Percentiles rank a stretch among this genome's conserved stretches.
Evolutionary conservation across 2,329 filamentous ascomycete genomes (phyloP).

Genomic region (Zasmidium cellare): DNA sequence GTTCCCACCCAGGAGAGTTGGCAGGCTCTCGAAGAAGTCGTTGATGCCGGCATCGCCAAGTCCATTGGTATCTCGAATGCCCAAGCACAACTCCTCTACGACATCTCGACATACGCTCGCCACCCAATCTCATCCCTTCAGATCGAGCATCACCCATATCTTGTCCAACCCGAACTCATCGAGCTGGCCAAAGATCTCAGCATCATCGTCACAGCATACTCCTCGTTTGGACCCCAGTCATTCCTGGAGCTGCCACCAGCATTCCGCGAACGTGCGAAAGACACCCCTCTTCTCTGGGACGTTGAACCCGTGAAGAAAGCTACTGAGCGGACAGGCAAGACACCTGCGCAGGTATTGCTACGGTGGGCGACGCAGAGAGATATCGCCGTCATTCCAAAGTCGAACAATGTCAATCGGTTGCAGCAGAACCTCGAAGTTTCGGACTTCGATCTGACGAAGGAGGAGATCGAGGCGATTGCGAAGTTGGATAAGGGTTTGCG

Average conservation of each 20-base stretch:
- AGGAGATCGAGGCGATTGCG: slow-evolving; percentile 11
- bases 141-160: slow-evolving; percentile 16
- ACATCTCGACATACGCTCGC: slow-evolving; percentile 8
- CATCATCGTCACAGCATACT: slow-evolving; percentile 13
- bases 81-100: slow-evolving; percentile 13
- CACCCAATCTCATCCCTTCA: slow-evolving; percentile 8
- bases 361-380: slow-evolving; percentile 13
- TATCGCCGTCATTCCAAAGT: slow-evolving; percentile 16
- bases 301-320: slow-evolving; percentile 9
- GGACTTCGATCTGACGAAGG: slow-evolving; percentile 11
- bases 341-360: slow-evolving; percentile 11
- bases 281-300: slow-evolving; percentile 8
- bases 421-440: slow-evolving; percentile 13
- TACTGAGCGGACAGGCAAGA: slow-evolving; percentile 7
- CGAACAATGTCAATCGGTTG: slow-evolving; percentile 10
- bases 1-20: slow-evolving; percentile 11
- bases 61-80: slow-evolving; percentile 12
- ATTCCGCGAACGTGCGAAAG: slow-evolving; percentile 11
- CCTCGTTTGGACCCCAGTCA: slow-evolving; percentile 12
- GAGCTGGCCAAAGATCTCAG: slow-evolving; percentile 6
- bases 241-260: slow-evolving; percentile 12
- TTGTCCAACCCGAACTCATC: slow-evolving; percentile 10
- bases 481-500: slow-evolving; percentile 10
- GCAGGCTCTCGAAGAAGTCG: slow-evolving; percentile 12
- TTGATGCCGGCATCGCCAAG: slow-evolving; percentile 10